Conservation (phyloP, 2,329 filamentous ascomycete species). For the Diaporthe humulicola region DNA sequence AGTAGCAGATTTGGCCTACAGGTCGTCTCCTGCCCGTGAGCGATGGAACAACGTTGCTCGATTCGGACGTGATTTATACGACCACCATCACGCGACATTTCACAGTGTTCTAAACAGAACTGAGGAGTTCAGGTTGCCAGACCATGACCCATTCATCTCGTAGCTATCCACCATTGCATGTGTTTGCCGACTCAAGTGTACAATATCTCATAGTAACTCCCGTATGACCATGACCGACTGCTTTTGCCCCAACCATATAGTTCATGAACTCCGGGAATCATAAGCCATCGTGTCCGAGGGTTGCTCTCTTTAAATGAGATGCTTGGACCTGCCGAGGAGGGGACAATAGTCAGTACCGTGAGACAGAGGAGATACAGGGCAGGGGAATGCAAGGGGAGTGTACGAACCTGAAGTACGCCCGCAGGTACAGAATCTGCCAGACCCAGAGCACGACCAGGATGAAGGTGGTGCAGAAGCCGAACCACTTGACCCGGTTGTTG, state of each 20-base stretch:
- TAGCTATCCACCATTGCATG: conserved; percentile 28
- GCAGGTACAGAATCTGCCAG: conserved; percentile 98
- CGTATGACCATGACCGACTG: conserved; percentile 31
- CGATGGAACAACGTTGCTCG: not conserved
- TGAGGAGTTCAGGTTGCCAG: not conserved
- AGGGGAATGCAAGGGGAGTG: not conserved
- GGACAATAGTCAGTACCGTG: conserved; percentile 30
- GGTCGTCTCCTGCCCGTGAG: not conserved
- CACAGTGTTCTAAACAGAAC: not conserved
- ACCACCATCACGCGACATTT: not conserved
- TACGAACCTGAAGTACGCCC: conserved; percentile 89
- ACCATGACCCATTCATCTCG: conserved; percentile 11
- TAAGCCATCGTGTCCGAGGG: conserved; percentile 39
- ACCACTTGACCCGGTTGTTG: conserved; percentile 99
- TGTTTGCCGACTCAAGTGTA: conserved; percentile 35
- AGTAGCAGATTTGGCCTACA: too few species aligned
- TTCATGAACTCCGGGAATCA: conserved; percentile 40
- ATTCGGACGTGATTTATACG: not conserved
- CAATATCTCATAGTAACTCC: conserved; percentile 33
- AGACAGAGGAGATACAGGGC: too few species aligned
- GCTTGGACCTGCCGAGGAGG: conserved; percentile 69
- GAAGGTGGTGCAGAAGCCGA: conserved; percentile 92
- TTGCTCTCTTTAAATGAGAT: conserved; percentile 69
- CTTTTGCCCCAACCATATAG: conserved; percentile 33
- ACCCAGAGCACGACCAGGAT: conserved; percentile 89